phyloP scores from a whole-genome alignment of 2,329 filamentous ascomycete genomes.

The Colletotrichum camelliae region DNA sequence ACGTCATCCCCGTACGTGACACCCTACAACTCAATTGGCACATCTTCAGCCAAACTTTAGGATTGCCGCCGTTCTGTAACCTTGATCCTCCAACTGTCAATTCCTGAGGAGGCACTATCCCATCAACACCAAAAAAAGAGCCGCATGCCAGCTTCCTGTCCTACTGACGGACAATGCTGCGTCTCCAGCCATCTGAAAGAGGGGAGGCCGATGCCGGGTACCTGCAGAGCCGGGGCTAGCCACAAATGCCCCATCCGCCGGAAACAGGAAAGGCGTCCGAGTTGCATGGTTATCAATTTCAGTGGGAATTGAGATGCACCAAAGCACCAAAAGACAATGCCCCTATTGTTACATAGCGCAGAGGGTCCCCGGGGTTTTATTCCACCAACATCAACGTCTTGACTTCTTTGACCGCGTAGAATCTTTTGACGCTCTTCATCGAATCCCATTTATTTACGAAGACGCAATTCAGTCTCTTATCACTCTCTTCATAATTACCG shows the following conservation, averaged over 20 bases:
- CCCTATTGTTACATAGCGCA: neutral
- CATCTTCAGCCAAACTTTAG: neutral
- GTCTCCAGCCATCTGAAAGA: neutral
- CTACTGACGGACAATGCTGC: neutral
- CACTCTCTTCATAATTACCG: neutral
- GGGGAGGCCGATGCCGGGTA: constrained; percentile 15
- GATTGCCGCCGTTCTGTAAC: neutral
- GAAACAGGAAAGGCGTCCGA: neutral
- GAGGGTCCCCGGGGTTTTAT: neutral
- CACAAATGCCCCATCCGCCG: neutral
- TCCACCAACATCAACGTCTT: neutral
- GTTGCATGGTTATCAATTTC: neutral
- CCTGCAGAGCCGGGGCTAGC: constrained; percentile 8
- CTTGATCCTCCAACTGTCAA: neutral
- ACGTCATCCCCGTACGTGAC: neutral
- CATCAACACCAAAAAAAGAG: neutral
- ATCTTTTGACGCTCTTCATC: neutral
- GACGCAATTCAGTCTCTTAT: neutral
- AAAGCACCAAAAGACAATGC: neutral
- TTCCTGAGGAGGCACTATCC: neutral
- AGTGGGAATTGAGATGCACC: neutral
- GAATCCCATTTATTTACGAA: neutral
- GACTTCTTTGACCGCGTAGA: neutral
- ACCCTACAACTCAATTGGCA: neutral
- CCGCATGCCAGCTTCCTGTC: neutral